phyloP scores from a whole-genome alignment of 192 early-diverging fungal species.

The Phlyctochytrium planicorne region DNA sequence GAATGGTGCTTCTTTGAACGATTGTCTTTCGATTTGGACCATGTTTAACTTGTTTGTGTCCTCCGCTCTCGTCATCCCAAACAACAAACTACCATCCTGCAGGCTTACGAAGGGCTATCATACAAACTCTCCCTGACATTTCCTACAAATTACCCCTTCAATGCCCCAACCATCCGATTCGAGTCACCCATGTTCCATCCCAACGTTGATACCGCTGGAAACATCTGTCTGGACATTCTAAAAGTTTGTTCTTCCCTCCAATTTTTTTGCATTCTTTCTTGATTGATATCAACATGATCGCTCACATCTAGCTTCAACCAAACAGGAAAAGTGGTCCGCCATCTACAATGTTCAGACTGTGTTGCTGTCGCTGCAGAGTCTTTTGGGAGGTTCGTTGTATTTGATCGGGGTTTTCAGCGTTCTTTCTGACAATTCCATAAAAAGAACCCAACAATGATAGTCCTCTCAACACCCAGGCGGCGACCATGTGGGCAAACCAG shows the following conservation, averaged over 20 bases:
- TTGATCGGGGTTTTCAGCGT: not conserved
- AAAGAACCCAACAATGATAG: conserved; percentile 58
- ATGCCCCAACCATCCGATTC: conserved; percentile 46
- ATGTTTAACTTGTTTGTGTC: not conserved
- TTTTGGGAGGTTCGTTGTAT: conserved; percentile 44
- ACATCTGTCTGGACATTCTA: conserved; percentile 57
- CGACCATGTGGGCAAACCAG: conserved; percentile 40
- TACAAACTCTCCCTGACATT: conserved; percentile 56
- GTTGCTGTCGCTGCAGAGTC: conserved; percentile 52
- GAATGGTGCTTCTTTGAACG: not conserved
- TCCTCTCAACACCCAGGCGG: conserved; percentile 51
- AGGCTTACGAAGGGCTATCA: conserved; percentile 45
- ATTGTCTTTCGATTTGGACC: not conserved
- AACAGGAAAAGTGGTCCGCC: conserved; percentile 50
- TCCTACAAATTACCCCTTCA: conserved; percentile 52
- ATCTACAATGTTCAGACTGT: conserved; percentile 58
- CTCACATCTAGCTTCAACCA: not conserved
- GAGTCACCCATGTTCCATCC: conserved; percentile 50
- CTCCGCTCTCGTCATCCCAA: too few species aligned
- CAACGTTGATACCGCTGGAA: conserved; percentile 47
- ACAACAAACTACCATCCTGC: not conserved
- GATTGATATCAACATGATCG: not conserved
- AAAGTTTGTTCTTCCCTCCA: conserved; percentile 23
- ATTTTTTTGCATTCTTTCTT: not conserved
- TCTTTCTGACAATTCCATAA: conserved; percentile 4